Evolutionary conservation across 1,284 basidiomycete species (phyloP), one percentile per base, ranked within the genome.

Genomic region (Sphaerobolus stellatus): DNA sequence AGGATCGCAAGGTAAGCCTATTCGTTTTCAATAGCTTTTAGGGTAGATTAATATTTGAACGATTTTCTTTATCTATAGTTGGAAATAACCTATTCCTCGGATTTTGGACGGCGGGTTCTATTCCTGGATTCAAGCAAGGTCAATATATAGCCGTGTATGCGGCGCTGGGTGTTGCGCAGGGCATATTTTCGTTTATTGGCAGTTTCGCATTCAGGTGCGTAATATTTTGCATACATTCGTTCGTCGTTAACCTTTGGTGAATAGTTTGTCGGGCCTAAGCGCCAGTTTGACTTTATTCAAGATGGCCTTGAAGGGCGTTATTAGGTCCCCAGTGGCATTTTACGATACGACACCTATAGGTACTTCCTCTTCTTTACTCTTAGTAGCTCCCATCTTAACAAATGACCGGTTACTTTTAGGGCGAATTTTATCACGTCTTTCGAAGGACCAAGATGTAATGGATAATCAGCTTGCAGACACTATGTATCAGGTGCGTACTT

Each of bases 341-440:
- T 93, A 92, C 64, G 92, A 94, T 61, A 88, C 85, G 0, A 93
- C 90, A 0, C 91, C 92, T 0, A 79, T 88, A 55, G 91, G 91
- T 69, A 69, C 70, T 58, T 58, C 25, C 24, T 25, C 66, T 81
- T 50, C 68, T 80, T 61, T 74, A 73, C 5, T 8, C 31, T 36
- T 3, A 20, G 14, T 34, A 22, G 8, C 41, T 24, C 9, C 14
- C 7, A 49, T 18, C 43, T 25, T 60, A 64, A 76, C 27, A 11
- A 36, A 68, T 69, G 58, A 60, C 56, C 45, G 43, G 33, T 57
- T 33, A 27, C n/a, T 51, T 16, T 22, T 57, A 84, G 77, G 87
- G 59, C 72, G 83, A 61, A 77, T 84, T 54, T 65, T 81, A 63
- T 78, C 80, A 54, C 68, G 87, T 58, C 65, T 86, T 14, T 84